Percentiles rank a stretch among this genome's conserved stretches.
Conservation (phyloP, 805 yeast genomes). For the Pichia exigua region DNA sequence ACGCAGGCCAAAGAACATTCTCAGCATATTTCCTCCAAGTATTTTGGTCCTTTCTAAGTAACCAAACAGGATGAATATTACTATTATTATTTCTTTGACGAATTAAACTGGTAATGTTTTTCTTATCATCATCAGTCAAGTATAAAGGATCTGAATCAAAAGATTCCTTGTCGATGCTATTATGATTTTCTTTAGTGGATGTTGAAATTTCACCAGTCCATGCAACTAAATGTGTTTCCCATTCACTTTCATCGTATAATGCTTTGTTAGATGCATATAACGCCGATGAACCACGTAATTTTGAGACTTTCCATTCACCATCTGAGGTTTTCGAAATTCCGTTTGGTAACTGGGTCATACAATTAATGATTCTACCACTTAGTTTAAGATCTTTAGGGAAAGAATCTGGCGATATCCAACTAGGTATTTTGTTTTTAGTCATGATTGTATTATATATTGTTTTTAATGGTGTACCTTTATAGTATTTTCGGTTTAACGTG, state of each 20-base stretch:
- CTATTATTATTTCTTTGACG: constrained; percentile 38
- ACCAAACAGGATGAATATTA: constrained; percentile 81
- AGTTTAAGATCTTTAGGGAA: constrained; percentile 28
- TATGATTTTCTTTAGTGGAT: background rate
- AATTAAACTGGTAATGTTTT: constrained; percentile 39
- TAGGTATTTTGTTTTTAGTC: background rate
- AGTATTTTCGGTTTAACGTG: no score
- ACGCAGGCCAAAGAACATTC: constrained; percentile 85
- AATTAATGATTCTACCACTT: constrained; percentile 63
- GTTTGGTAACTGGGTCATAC: constrained; percentile 60
- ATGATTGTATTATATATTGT: background rate
- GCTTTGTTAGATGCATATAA: constrained; percentile 66
- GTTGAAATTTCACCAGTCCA: constrained; percentile 88
- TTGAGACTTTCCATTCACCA: constrained; percentile 50
- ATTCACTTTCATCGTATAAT: constrained; percentile 55
- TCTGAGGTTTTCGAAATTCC: constrained; percentile 40
- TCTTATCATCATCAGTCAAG: constrained; percentile 48
- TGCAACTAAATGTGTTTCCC: constrained; percentile 85
- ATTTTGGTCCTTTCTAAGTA: constrained; percentile 66
- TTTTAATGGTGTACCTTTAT: no score
- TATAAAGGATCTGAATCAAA: constrained; percentile 46
- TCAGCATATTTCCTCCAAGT: constrained; percentile 91
- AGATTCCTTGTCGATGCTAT: constrained; percentile 24
- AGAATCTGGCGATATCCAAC: constrained; percentile 13
- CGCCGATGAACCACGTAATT: constrained; percentile 78